A percentile compares a stretch with the other conserved stretches of the same genome.
Conservation (phyloP, 192 early-diverging fungal genomes). For the Coemansia sp. region DNA sequence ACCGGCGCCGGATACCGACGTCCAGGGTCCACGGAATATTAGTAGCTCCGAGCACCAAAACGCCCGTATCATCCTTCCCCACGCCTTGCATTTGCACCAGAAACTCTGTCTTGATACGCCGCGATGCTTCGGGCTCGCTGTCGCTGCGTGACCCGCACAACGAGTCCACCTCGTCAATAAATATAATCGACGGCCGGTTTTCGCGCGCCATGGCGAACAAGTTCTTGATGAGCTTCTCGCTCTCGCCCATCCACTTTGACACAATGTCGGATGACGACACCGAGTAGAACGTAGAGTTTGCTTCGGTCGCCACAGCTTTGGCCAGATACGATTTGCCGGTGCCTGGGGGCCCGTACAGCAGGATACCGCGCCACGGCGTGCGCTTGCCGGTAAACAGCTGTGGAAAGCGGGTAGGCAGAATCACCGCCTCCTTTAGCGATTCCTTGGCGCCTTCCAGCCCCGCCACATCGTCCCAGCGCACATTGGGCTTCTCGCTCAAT, state of each 20-base stretch:
- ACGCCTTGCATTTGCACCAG: slow-evolving; percentile 99
- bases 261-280: slow-evolving; percentile 97
- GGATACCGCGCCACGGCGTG: slow-evolving; percentile 94
- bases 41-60: slow-evolving; percentile 93
- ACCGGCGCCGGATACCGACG: slow-evolving; percentile 88
- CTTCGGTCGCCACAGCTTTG: slow-evolving; percentile 97
- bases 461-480: slow-evolving; percentile 96
- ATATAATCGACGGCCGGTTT: slow-evolving; percentile 93
- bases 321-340: slow-evolving; percentile 97
- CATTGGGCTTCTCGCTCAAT: slow-evolving; percentile 93
- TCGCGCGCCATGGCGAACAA: slow-evolving; percentile 93
- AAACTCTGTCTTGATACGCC: slow-evolving; percentile 97
- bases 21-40: slow-evolving; percentile 98
- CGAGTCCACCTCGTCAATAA: slow-evolving; percentile 99
- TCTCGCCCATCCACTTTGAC: slow-evolving; percentile 99
- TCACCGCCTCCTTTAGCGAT: slow-evolving; percentile 97
- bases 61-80: slow-evolving; percentile 91
- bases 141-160: slow-evolving; percentile 94
- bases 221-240: slow-evolving; percentile 91
- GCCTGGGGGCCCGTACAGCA: slow-evolving; percentile 96
- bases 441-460: slow-evolving; percentile 95
- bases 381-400: slow-evolving; percentile 95
- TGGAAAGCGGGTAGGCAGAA: slow-evolving; percentile 96
- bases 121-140: slow-evolving; percentile 92
- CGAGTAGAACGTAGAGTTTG: slow-evolving; percentile 93